These are phyloP conservation scores for Vanrija sp. DNA, from an alignment of 1,284 basidiomycete species.

Conservation along the genomic window DNA sequence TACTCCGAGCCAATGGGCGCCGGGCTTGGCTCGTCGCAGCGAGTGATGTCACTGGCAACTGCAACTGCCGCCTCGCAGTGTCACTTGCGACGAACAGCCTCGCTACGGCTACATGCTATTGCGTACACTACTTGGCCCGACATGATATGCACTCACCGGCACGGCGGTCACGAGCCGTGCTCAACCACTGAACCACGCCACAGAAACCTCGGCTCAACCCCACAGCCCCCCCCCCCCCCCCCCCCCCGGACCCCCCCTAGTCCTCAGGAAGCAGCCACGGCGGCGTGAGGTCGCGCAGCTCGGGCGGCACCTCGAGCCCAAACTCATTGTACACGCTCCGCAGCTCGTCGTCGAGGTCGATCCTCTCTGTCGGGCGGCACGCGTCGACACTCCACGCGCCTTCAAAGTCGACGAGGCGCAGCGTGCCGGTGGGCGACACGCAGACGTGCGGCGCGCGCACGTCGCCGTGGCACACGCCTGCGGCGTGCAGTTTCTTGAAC, in stretches of 20 bases:
- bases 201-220: too few species aligned
- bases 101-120: too few species aligned
- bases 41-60: too few species aligned
- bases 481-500: slow-evolving; percentile 2
- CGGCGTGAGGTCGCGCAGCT: slow-evolving; percentile 2
- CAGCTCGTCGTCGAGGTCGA: slow-evolving; percentile 5
- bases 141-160: too few species aligned
- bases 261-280: slow-evolving; percentile 4
- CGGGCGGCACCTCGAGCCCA: background rate
- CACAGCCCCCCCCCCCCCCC: too few species aligned
- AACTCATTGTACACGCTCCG: slow-evolving; percentile 6
- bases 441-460: slow-evolving; percentile 1
- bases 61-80: too few species aligned
- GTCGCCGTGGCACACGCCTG: slow-evolving; percentile 6
- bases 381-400: slow-evolving; percentile 3
- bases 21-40: too few species aligned
- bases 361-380: background rate
- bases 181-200: too few species aligned
- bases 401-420: slow-evolving; percentile 3
- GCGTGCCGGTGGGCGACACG: background rate
- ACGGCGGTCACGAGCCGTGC: too few species aligned
- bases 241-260: background rate
- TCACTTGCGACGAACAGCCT: too few species aligned
- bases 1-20: too few species aligned
- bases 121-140: too few species aligned